Evolutionary conservation across 768 basidiomycete genomes (phyloP).

Genomic region (Leccinum uliginosum): DNA sequence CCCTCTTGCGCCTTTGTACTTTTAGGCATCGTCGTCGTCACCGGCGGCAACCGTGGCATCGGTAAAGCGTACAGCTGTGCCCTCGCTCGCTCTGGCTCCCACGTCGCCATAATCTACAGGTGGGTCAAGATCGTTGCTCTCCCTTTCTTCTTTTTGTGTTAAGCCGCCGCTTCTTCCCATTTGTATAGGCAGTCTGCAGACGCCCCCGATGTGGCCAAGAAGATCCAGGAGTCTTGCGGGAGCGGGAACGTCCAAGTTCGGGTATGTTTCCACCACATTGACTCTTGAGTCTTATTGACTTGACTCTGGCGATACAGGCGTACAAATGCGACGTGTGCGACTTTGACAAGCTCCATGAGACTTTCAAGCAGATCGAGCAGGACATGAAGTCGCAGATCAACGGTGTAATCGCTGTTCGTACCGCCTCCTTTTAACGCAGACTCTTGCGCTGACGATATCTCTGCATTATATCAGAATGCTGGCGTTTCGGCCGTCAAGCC

Average conservation of each 20-base stretch:
- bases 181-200: slow-evolving; percentile 40
- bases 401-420: slow-evolving; percentile 52
- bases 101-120: slow-evolving; percentile 63
- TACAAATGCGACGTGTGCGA: slow-evolving; percentile 61
- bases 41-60: slow-evolving; percentile 61
- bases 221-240: slow-evolving; percentile 44
- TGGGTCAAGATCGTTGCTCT: slow-evolving; percentile 5
- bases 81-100: slow-evolving; percentile 50
- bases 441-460: neutral
- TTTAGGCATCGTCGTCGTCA: slow-evolving; percentile 47
- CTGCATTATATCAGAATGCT: slow-evolving; percentile 43
- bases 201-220: slow-evolving; percentile 44
- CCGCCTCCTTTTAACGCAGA: rapidly evolving
- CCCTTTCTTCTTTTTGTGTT: neutral
- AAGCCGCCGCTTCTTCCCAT: neutral
- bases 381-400: slow-evolving; percentile 42
- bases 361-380: slow-evolving; percentile 43
- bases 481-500: slow-evolving; percentile 62
- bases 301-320: slow-evolving; percentile 34
- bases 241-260: slow-evolving; percentile 39
- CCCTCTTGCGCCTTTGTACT: slow-evolving; percentile 8
- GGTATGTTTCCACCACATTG: slow-evolving; percentile 6
- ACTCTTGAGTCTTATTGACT: neutral
- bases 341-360: slow-evolving; percentile 37
- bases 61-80: slow-evolving; percentile 52